Conservation (phyloP, 78 protist genomes). For the Polysphondylium violaceum region DNA sequence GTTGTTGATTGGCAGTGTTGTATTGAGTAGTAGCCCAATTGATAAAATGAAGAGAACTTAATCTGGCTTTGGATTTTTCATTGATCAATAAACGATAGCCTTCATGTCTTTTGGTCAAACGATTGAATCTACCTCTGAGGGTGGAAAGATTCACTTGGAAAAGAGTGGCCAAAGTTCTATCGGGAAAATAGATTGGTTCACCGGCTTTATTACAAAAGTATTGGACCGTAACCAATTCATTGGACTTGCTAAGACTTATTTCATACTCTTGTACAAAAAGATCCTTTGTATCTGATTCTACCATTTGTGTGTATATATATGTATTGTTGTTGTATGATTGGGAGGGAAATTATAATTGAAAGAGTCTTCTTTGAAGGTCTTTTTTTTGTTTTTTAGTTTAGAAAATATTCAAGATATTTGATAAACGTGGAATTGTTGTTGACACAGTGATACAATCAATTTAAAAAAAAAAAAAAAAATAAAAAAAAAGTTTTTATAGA, state of each 20-base stretch:
- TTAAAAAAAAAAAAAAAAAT: no score
- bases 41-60: slow-evolving; percentile 7
- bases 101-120: slow-evolving; percentile 15
- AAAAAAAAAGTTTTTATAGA: neutral
- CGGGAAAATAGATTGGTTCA: slow-evolving; percentile 53
- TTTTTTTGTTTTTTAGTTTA: no score
- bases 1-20: slow-evolving; percentile 8
- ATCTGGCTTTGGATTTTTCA: slow-evolving; percentile 38
- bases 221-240: neutral
- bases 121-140: slow-evolving; percentile 36
- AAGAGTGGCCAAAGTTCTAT: slow-evolving; percentile 10
- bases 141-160: slow-evolving; percentile 37
- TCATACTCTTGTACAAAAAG: neutral
- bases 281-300: neutral
- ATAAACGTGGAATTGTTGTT: no score
- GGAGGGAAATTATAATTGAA: neutral
- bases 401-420: no score
- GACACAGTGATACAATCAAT: no score
- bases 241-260: neutral
- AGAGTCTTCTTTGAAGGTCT: neutral
- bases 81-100: slow-evolving; percentile 24
- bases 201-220: slow-evolving; percentile 4
- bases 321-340: neutral
- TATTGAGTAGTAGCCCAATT: slow-evolving; percentile 45
- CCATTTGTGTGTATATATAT: neutral